These are phyloP conservation scores for Penstemon davidsonii DNA, from an alignment of 257 asterid species.

Conservation along the genomic window DNA sequence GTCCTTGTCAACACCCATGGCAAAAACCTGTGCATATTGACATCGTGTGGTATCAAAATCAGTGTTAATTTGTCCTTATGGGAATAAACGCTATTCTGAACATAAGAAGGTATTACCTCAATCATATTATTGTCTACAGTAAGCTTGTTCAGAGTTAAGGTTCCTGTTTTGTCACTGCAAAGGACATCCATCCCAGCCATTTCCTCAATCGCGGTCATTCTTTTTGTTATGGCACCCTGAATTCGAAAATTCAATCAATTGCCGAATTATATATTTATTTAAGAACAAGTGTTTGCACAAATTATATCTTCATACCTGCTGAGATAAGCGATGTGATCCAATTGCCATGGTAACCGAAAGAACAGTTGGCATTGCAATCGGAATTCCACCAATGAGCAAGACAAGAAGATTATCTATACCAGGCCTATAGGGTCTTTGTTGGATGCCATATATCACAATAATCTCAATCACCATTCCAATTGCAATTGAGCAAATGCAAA, in stretches of 20 bases:
- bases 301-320: conserved; percentile 30
- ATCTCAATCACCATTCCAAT: conserved; percentile 39
- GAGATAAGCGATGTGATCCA: conserved; percentile 43
- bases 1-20: conserved; percentile 36
- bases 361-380: conserved; percentile 46
- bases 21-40: conserved; percentile 27
- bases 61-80: background rate
- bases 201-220: conserved; percentile 41
- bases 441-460: conserved; percentile 29
- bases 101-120: conserved; percentile 24
- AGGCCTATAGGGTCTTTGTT: conserved; percentile 24
- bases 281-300: background rate
- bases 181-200: conserved; percentile 44
- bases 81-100: background rate
- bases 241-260: conserved; percentile 4
- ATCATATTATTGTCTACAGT: conserved; percentile 34
- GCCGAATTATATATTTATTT: background rate
- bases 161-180: conserved; percentile 45
- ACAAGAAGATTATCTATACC: conserved; percentile 41
- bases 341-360: conserved; percentile 44
- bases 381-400: conserved; percentile 40
- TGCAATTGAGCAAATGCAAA: conserved; percentile 43
- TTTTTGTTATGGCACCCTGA: conserved; percentile 43
- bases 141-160: conserved; percentile 37
- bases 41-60: too few relatives aligned